Evolutionary conservation across 257 asterid species (phyloP).

Genomic region (Solanum lycopersicoides): DNA sequence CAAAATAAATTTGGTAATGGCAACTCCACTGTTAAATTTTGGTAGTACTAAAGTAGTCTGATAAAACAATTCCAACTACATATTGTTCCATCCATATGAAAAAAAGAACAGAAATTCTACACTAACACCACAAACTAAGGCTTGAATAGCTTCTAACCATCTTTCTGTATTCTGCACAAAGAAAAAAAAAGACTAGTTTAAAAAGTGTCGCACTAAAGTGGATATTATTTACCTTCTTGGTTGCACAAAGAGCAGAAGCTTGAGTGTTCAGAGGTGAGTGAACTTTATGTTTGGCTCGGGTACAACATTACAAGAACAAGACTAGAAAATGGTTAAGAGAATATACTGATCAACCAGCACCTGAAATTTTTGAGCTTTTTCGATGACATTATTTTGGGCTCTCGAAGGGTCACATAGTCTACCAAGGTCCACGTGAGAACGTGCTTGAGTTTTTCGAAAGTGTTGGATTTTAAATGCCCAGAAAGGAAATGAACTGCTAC

Average conservation of each 20-base stretch:
- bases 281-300: too few species aligned
- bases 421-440: too few species aligned
- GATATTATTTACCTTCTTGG: conserved; percentile 53
- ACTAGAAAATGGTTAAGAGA: background rate
- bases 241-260: conserved; percentile 77
- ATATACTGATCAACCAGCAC: too few species aligned
- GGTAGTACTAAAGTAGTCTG: background rate
- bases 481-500: too few species aligned
- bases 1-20: too few species aligned
- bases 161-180: too few species aligned
- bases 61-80: background rate
- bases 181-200: background rate
- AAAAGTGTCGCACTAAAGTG: background rate
- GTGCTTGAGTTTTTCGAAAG: too few species aligned
- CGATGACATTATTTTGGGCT: too few species aligned
- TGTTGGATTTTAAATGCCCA: too few species aligned
- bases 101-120: background rate
- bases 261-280: conserved; percentile 83
- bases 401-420: too few species aligned
- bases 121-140: conserved; percentile 2
- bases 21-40: too few species aligned
- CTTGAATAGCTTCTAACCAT: conserved; percentile 34
- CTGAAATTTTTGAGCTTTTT: too few species aligned
- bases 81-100: background rate
- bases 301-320: background rate